Base-by-base conservation (phyloP, 192 early-diverging fungal genomes). In the Phlyctochytrium arcticum region DNA sequence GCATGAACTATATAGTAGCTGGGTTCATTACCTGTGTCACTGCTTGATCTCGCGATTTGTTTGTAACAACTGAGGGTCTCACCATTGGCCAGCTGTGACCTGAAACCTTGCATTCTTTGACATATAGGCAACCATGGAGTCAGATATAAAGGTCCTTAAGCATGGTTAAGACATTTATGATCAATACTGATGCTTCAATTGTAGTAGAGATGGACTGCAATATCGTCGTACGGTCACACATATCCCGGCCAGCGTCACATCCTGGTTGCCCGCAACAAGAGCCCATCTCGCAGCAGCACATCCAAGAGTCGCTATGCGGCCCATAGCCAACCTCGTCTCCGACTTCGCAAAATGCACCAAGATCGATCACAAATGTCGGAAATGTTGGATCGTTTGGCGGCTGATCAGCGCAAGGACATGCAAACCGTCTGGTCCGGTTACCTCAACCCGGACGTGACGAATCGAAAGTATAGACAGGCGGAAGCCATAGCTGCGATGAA, bases 371-470 rank as follows among this genome's bases (percentile, higher is more conserved):
- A 30, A 9, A 65, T 65, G 51, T 35, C 51, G 10, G 35, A 19
- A 4, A 9, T 65, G 30, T 30, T 65, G 21, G 63, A 65, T 42
- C 35, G 21, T 5, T 47, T 65, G 24, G 33, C 50, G 15, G 54
- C 54, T 0, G 35, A 48, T 8, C 63, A 65, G 30, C 34, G 31
- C 24, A 65, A 58, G 62, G 69, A 75, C 54, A 62, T 75, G 8
- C 42, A 64, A 50, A 59, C 54, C 2, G 36, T 75, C 6, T 71
- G 54, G 44, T 50, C 54, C 1, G 77, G 77, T 24, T 70, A 79
- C 42, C 57, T 79, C 47, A 74, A 74, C 44, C 73, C 70, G 8
- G 62, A 66, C 49, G 63, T 62, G 19, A 44, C 62, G 34, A 79
- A 79, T 53, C 17, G 39, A 30, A 29, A 30, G 15, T 36, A 36